Evolutionary conservation across 176 grass and related monocot genomes (phyloP).

Genomic region (Bolboschoenus planiculmis): DNA sequence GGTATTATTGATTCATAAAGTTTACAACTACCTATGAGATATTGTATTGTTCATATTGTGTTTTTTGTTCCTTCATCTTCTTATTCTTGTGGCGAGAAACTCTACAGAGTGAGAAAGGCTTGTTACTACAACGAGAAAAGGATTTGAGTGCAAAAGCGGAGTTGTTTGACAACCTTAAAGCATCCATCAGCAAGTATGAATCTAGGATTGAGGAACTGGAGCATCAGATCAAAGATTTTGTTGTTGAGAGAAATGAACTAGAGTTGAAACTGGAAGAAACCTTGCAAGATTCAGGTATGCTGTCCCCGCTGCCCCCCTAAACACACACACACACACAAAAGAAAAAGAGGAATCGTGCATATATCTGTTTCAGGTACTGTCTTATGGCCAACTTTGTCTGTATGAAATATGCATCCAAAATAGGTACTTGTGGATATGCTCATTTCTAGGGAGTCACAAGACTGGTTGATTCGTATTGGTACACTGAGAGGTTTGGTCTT

Average conservation of each 20-base stretch:
- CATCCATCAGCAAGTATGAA: constrained; percentile 58
- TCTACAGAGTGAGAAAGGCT: constrained; percentile 58
- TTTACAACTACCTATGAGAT: background rate
- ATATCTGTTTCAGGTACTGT: background rate
- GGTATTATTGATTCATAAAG: background rate
- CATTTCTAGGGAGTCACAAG: background rate
- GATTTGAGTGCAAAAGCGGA: constrained; percentile 67
- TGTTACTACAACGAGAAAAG: constrained; percentile 62
- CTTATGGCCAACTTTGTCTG: background rate
- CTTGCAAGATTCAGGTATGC: constrained; percentile 80
- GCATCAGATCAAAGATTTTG: constrained; percentile 54
- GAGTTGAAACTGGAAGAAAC: constrained; percentile 88
- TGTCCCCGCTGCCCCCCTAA: background rate
- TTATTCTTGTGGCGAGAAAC: background rate
- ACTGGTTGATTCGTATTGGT: background rate
- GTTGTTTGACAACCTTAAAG: constrained; percentile 45
- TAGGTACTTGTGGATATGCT: background rate
- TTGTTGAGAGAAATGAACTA: constrained; percentile 72
- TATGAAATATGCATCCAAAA: background rate
- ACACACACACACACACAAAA: background rate
- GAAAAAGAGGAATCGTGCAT: background rate
- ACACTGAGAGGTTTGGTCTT: background rate
- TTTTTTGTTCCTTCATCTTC: background rate
- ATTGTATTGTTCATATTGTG: background rate
- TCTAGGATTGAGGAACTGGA: constrained; percentile 70